Conservation (phyloP, 257 asterid genomes). For the Parsonsia alboflavescens region DNA sequence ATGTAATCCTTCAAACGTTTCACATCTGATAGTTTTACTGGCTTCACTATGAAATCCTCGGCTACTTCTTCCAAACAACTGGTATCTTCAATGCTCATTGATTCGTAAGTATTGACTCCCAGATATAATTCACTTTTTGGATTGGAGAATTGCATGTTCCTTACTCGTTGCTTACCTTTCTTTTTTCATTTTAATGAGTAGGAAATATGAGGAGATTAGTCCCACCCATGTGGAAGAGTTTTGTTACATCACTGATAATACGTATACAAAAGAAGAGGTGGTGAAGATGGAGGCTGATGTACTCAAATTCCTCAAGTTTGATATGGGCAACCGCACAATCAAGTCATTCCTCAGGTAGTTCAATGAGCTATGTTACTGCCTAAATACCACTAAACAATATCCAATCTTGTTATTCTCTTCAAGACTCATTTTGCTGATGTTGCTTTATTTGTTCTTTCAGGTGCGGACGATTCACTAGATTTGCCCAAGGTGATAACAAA, state of each 20-base stretch:
- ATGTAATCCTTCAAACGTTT: conserved; percentile 64
- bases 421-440: conserved; percentile 18
- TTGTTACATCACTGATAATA: conserved; percentile 71
- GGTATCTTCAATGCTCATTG: conserved; percentile 97
- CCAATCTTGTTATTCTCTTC: background rate
- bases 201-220: conserved; percentile 88
- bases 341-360: conserved; percentile 72
- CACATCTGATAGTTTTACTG: conserved; percentile 73
- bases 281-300: conserved; percentile 86
- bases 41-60: conserved; percentile 87
- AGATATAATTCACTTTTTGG: background rate
- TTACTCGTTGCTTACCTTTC: background rate
- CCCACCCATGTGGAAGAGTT: conserved; percentile 82
- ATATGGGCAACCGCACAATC: conserved; percentile 79
- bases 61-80: conserved; percentile 98
- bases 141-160: background rate
- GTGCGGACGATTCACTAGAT: conserved; percentile 49
- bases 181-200: conserved; percentile 13
- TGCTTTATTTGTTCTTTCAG: conserved; percentile 12
- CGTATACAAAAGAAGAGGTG: conserved; percentile 54
- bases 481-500: conserved; percentile 51
- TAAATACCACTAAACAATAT: background rate
- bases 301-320: conserved; percentile 63
- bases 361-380: background rate
- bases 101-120: conserved; percentile 58